Evolutionary conservation across 2,329 filamentous ascomycete species (phyloP).

Genomic region (Cryphonectria radicalis): DNA sequence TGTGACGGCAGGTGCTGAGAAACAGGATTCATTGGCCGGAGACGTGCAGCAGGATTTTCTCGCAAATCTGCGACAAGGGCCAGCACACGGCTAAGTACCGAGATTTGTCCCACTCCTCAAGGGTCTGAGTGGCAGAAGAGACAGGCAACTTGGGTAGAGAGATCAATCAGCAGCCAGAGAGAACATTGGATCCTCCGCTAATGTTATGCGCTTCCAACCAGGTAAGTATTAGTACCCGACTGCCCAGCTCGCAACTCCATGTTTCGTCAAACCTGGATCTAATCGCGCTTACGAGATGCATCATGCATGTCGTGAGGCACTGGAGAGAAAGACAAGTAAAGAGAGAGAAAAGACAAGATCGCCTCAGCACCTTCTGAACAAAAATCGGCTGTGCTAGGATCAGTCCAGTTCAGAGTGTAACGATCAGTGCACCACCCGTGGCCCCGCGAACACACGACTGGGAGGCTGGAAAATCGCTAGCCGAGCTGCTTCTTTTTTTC

Average conservation of each 20-base stretch:
- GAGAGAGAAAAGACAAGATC: neutral
- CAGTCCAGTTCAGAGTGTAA: conserved; percentile 19
- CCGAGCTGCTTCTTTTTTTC: conserved; percentile 21
- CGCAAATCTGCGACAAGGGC: conserved; percentile 30
- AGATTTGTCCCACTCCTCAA: conserved; percentile 28
- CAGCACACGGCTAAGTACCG: conserved; percentile 29
- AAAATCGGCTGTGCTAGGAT: conserved; percentile 7
- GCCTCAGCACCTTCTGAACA: neutral
- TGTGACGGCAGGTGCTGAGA: conserved; percentile 11
- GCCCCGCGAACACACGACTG: conserved; percentile 17
- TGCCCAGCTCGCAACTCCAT: neutral
- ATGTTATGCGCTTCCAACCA: neutral
- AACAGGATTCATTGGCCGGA: conserved; percentile 12
- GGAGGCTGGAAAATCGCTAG: conserved; percentile 20
- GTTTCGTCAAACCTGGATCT: neutral
- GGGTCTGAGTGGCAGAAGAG: conserved; percentile 4
- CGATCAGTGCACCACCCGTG: conserved; percentile 8
- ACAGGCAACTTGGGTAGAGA: neutral
- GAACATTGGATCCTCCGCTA: neutral
- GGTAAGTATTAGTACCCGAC: neutral
- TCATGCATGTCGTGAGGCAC: neutral
- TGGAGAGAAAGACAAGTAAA: neutral
- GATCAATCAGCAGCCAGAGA: neutral
- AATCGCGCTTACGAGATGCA: neutral
- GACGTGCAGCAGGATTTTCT: conserved; percentile 26